phyloP scores from a whole-genome alignment of 164 flowering plant species.

The Vitis amurensis region DNA sequence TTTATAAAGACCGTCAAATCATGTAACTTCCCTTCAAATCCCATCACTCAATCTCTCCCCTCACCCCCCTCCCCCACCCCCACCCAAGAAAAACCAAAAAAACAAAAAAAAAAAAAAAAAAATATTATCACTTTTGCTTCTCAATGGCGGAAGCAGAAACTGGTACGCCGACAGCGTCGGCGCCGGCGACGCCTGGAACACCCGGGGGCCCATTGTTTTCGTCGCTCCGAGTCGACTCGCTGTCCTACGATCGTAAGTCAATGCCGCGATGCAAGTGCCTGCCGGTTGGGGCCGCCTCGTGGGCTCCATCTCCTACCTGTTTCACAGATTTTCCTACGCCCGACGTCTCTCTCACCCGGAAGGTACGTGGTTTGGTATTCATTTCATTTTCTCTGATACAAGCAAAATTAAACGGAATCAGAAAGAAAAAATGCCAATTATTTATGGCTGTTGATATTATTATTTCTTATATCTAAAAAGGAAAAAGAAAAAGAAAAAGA shows the following conservation, averaged over 20 bases:
- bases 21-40: constrained; percentile 20
- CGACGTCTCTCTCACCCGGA: constrained; percentile 78
- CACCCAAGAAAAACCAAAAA: constrained; percentile 27
- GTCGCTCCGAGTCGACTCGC: constrained; percentile 62
- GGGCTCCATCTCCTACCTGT: constrained; percentile 58
- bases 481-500: too few species aligned
- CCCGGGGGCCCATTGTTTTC: constrained; percentile 73
- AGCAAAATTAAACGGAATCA: too few species aligned
- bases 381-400: too few species aligned
- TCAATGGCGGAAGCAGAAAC: constrained; percentile 44
- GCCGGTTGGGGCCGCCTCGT: constrained; percentile 44
- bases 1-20: constrained; percentile 20
- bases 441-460: too few species aligned
- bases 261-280: constrained; percentile 84
- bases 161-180: constrained; percentile 51
- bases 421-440: too few species aligned
- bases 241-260: constrained; percentile 76
- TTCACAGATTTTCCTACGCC: constrained; percentile 68
- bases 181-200: constrained; percentile 81
- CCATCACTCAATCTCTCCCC: not conserved
- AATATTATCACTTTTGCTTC: not conserved
- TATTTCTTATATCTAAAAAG: too few species aligned
- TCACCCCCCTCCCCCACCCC: not conserved
- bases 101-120: not conserved
- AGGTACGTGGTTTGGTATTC: constrained; percentile 43